Evolutionary conservation across 352 stramenopile species (phyloP).

Genomic region (Globisporangium radiosum): DNA sequence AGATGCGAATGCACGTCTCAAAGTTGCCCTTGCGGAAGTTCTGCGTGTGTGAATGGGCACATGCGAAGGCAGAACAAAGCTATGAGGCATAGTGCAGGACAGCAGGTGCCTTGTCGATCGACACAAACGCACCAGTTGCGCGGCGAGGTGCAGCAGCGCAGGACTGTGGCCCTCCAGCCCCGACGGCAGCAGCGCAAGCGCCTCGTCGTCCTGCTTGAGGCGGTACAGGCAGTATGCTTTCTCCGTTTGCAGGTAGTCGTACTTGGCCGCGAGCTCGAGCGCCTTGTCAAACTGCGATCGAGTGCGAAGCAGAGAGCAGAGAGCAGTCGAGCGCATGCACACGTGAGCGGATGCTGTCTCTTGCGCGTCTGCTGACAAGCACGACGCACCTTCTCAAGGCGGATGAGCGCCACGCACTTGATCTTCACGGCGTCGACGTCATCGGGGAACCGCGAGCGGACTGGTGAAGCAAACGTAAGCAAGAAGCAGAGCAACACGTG

Average conservation of each 20-base stretch:
- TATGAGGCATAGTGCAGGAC: not conserved
- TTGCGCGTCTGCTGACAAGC: not conserved
- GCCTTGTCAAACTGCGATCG: slow-evolving; percentile 71
- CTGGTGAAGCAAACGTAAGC: slow-evolving; percentile 17
- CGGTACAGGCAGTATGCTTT: slow-evolving; percentile 79
- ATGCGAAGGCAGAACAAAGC: not conserved
- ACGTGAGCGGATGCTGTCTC: not conserved
- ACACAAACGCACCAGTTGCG: slow-evolving; percentile 42
- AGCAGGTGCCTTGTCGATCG: no score
- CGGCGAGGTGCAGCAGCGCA: slow-evolving; percentile 56
- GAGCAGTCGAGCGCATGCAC: not conserved
- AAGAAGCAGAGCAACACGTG: not conserved
- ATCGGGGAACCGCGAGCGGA: slow-evolving; percentile 63
- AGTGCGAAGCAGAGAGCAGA: not conserved
- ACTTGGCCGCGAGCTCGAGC: slow-evolving; percentile 67
- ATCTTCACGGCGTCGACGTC: slow-evolving; percentile 74
- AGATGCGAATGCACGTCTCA: slow-evolving; percentile 60
- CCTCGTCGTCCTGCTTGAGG: slow-evolving; percentile 67
- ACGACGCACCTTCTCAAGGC: slow-evolving; percentile 54
- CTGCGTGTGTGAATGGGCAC: slow-evolving; percentile 13
- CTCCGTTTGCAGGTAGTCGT: slow-evolving; percentile 55
- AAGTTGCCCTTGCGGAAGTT: slow-evolving; percentile 66
- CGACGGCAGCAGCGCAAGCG: slow-evolving; percentile 31
- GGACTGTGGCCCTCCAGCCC: slow-evolving; percentile 26
- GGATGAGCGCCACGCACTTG: slow-evolving; percentile 80